These are phyloP conservation scores for Graphilbum ipis-grandicollis DNA, from an alignment of 2,329 filamentous ascomycete genomes.

Conservation along the genomic window DNA sequence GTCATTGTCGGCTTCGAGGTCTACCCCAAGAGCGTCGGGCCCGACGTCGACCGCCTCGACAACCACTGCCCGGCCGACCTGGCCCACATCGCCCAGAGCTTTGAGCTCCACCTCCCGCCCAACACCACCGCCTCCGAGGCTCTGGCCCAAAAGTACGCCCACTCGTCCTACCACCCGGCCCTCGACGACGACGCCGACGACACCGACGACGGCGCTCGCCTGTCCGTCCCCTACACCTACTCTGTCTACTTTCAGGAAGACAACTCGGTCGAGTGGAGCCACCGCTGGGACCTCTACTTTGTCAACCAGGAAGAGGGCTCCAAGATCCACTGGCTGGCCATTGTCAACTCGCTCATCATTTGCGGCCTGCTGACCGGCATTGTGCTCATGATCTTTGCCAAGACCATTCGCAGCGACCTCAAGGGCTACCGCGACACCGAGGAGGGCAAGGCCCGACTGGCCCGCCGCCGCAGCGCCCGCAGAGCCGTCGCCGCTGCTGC, in stretches of 20 bases:
- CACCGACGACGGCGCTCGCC: conserved; percentile 43
- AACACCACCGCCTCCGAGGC: conserved; percentile 35
- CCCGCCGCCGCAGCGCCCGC: too few species aligned
- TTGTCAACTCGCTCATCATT: conserved; percentile 74
- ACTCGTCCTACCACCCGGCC: conserved; percentile 41
- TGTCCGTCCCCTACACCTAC: conserved; percentile 72
- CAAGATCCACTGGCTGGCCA: conserved; percentile 75
- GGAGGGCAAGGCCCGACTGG: conserved; percentile 50
- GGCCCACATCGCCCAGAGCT: conserved; percentile 40
- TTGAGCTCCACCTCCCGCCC: conserved; percentile 51
- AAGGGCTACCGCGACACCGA: conserved; percentile 57
- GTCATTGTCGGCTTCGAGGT: conserved; percentile 81
- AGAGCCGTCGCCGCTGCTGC: conserved; percentile 23
- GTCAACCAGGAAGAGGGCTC: conserved; percentile 70
- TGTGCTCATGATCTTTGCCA: conserved; percentile 63
- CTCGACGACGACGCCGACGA: conserved; percentile 35
- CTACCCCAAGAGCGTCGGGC: conserved; percentile 67
- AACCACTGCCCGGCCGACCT: conserved; percentile 53
- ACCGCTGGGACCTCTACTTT: conserved; percentile 80
- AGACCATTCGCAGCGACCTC: conserved; percentile 64
- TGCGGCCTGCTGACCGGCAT: conserved; percentile 62
- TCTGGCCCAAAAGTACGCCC: conserved; percentile 27
- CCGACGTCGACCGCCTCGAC: conserved; percentile 37
- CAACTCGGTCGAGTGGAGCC: conserved; percentile 61
- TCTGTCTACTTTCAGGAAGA: conserved; percentile 83